Evolutionary conservation across 768 basidiomycete species (phyloP).

Genomic region (Russula sp.): DNA sequence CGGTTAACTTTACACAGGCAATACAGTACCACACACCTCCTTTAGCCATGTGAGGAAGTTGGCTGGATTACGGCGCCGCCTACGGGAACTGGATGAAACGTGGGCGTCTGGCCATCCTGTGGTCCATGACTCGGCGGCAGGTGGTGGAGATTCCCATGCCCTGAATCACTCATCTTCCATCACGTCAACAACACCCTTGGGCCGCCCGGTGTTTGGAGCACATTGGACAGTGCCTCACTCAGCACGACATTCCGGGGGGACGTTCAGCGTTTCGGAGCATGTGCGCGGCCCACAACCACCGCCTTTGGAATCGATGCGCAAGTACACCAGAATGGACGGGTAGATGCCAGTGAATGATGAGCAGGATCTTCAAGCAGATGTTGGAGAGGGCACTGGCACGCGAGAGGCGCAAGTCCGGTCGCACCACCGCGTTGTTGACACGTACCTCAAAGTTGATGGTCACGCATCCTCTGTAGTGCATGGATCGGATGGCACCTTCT

Average conservation of each 20-base stretch:
- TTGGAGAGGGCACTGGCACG: conserved; percentile 59
- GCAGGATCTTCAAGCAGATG: conserved; percentile 61
- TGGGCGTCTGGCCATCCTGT: conserved; percentile 12
- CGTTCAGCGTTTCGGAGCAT: conserved; percentile 49
- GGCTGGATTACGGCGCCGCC: not conserved
- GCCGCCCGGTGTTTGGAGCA: conserved; percentile 27
- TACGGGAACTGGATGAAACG: conserved; percentile 15
- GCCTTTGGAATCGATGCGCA: conserved; percentile 54
- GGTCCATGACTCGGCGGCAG: conserved; percentile 42
- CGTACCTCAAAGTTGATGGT: conserved; percentile 46
- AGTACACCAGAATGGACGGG: conserved; percentile 74
- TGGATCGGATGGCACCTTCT: conserved; percentile 34
- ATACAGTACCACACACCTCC: not conserved
- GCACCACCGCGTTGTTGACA: conserved; percentile 51
- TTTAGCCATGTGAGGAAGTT: not conserved
- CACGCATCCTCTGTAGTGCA: conserved; percentile 34
- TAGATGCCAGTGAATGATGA: conserved; percentile 45
- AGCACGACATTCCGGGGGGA: conserved; percentile 1
- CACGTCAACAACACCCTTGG: no score
- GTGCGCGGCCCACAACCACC: conserved; percentile 75
- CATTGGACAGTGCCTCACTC: not conserved
- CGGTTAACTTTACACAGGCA: no score
- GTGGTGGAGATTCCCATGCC: conserved; percentile 35
- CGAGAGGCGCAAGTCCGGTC: conserved; percentile 60
- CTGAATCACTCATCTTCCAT: no score